Evolutionary conservation across 2,329 filamentous ascomycete species (phyloP), one percentile per base, ranked within the genome.

Genomic region (Penicillium hesseltinei): DNA sequence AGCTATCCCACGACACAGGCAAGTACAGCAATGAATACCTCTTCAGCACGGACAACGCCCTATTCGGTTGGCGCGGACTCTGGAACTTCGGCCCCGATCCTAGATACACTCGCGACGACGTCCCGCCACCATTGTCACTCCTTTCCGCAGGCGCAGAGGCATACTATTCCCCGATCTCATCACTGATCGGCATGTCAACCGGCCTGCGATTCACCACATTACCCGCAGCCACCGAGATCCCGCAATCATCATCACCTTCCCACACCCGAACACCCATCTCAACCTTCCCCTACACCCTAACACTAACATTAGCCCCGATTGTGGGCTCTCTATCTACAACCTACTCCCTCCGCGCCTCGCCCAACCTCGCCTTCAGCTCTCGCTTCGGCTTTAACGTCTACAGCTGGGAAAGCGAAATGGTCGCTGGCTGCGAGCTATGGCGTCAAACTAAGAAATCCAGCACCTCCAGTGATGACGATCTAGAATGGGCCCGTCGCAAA

Each of bases 371-470:
- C 11, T 83, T 99, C 49, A 94, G 92, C 62, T 95, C 92, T 23
- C 87, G 89, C 49, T 93, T 97, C 77, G 92, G 95, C 70, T 99
- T 99, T 77, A 99, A 99, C 69, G 89, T 97, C 49, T 97, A 97
- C 77, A 96, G 91, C 72, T 99, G 97, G 78, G 94, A 99, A 78
- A 96, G 91, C 71, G 90, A 94, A 57, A 88, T 96, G 81, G 88
- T 92, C 27, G 84, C 97, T 25, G 94, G 94, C 15, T 90, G 91
- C 78, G 94, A 99, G 77, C 80, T 97, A 43, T 99, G 94, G 93
- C 87, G 90, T 69, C 88, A 85, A 67, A 60, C 52, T 43, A 61
- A 50, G 33, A 64, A 61, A 36, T 47, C 51, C 8, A 38, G 36
- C 19, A 44, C 54, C 19, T 23, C 80, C 75, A 75, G 75, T 71